Percentiles rank a stretch among this genome's conserved stretches.
These are phyloP conservation scores for Epichloe gansuensis DNA, from an alignment of 2,329 filamentous ascomycete genomes.

Conservation along the genomic window DNA sequence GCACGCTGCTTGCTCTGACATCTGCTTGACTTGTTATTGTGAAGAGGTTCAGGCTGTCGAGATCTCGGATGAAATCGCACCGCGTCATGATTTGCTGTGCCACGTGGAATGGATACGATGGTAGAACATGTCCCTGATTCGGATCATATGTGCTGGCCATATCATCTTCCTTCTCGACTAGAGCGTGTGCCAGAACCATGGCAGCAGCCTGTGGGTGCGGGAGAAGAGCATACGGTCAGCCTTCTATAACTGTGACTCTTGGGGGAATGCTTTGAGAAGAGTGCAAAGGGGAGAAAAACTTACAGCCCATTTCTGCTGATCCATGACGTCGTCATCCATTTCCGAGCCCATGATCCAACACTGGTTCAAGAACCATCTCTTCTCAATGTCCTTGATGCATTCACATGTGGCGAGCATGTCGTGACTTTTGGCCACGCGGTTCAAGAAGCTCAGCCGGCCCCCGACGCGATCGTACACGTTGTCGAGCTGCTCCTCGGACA, in stretches of 20 bases:
- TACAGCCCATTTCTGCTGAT: constrained; percentile 91
- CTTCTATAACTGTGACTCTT: background rate
- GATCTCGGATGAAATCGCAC: constrained; percentile 82
- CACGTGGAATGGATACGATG: constrained; percentile 67
- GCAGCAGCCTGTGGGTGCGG: constrained; percentile 53
- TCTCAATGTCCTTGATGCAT: constrained; percentile 55
- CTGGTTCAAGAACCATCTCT: constrained; percentile 66
- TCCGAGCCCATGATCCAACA: constrained; percentile 61
- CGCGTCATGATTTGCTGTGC: constrained; percentile 91
- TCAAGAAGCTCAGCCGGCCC: constrained; percentile 77
- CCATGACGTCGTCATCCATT: constrained; percentile 96
- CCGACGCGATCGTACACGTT: constrained; percentile 79
- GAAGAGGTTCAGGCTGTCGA: constrained; percentile 91
- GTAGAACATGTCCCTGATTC: constrained; percentile 59
- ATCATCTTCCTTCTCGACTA: constrained; percentile 68
- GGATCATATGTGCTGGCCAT: constrained; percentile 55
- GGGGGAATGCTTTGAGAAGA: background rate
- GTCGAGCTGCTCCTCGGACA: constrained; percentile 45
- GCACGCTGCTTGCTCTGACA: constrained; percentile 85
- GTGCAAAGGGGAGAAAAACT: constrained; percentile 6
- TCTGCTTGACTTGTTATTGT: constrained; percentile 79
- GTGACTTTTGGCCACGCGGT: constrained; percentile 71
- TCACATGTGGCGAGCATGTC: constrained; percentile 74
- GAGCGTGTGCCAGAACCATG: constrained; percentile 81
- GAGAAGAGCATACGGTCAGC: background rate